Evolutionary conservation across 257 asterid genomes (phyloP).

Genomic region (Salvia hispanica): DNA sequence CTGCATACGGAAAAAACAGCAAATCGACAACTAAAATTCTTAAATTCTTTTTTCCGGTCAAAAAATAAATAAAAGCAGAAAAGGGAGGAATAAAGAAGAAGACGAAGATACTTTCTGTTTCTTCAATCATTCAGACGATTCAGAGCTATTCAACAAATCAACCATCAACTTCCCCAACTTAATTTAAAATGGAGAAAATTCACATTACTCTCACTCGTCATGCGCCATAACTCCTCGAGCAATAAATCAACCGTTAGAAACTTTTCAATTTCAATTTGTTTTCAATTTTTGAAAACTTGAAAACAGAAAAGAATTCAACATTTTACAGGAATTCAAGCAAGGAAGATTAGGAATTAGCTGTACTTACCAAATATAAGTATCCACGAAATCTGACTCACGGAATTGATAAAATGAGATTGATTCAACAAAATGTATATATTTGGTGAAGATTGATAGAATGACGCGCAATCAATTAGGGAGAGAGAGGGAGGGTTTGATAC

Average conservation of each 20-base stretch:
- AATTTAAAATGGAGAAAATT: neutral
- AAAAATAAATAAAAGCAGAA: constrained; percentile 8
- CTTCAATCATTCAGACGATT: constrained; percentile 16
- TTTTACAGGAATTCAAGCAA: neutral
- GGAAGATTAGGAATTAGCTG: constrained; percentile 18
- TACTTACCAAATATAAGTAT: constrained; percentile 34
- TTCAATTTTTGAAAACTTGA: constrained; percentile 26
- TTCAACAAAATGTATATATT: neutral
- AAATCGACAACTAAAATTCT: neutral
- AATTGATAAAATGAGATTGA: constrained; percentile 11
- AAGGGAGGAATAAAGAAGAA: constrained; percentile 4
- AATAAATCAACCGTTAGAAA: constrained; percentile 46
- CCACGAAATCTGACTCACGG: constrained; percentile 23
- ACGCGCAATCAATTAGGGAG: neutral
- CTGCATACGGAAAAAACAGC: neutral
- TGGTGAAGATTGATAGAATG: constrained; percentile 19
- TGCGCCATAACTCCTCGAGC: constrained; percentile 28
- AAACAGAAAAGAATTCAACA: constrained; percentile 25
- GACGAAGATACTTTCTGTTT: constrained; percentile 7
- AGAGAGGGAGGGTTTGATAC: neutral
- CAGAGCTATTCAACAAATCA: constrained; percentile 13
- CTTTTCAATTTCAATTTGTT: constrained; percentile 4
- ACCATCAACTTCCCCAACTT: constrained; percentile 9
- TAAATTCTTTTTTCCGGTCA: constrained; percentile 17
- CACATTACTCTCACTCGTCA: constrained; percentile 21